Evolutionary conservation across 2,329 filamentous ascomycete genomes (phyloP).

Genomic region (Colletotrichum gigasporum): DNA sequence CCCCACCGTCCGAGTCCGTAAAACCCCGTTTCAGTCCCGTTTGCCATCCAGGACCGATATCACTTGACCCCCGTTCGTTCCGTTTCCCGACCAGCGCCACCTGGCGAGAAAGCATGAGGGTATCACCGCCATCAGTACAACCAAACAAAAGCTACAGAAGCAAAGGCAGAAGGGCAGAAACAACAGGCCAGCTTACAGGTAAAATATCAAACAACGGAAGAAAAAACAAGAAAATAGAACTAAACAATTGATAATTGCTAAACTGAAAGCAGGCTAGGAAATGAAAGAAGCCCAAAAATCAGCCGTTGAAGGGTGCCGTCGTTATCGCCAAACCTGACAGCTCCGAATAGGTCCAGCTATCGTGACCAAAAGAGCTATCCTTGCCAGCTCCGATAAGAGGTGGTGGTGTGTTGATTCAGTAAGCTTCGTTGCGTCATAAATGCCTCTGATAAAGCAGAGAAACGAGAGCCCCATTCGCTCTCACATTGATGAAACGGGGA

Average conservation of each 20-base stretch:
- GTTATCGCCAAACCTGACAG: not conserved
- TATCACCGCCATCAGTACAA: constrained; percentile 22
- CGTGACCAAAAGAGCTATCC: constrained; percentile 18
- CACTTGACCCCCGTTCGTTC: constrained; percentile 1
- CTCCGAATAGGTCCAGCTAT: not conserved
- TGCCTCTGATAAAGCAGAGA: constrained; percentile 12
- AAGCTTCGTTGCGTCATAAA: constrained; percentile 21
- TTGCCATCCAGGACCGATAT: constrained; percentile 25
- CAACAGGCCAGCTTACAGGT: constrained; percentile 13
- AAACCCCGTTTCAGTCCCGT: constrained; percentile 9
- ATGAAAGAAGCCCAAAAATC: not conserved
- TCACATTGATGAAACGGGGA: constrained; percentile 24
- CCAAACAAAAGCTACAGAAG: not conserved
- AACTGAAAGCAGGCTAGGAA: not conserved
- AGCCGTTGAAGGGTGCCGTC: constrained; percentile 18
- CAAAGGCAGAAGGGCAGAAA: not conserved
- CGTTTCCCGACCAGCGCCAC: constrained; percentile 30
- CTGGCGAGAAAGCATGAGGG: constrained; percentile 30
- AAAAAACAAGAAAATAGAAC: not conserved
- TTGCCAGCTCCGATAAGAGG: constrained; percentile 15
- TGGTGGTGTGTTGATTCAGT: constrained; percentile 24
- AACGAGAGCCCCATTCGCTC: constrained; percentile 7
- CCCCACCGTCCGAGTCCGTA: not conserved
- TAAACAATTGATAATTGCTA: not conserved
- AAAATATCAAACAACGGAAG: not conserved